These are phyloP conservation scores for Sordariomycetes sp. DNA, from an alignment of 2,329 filamentous ascomycete species.

Conservation along the genomic window DNA sequence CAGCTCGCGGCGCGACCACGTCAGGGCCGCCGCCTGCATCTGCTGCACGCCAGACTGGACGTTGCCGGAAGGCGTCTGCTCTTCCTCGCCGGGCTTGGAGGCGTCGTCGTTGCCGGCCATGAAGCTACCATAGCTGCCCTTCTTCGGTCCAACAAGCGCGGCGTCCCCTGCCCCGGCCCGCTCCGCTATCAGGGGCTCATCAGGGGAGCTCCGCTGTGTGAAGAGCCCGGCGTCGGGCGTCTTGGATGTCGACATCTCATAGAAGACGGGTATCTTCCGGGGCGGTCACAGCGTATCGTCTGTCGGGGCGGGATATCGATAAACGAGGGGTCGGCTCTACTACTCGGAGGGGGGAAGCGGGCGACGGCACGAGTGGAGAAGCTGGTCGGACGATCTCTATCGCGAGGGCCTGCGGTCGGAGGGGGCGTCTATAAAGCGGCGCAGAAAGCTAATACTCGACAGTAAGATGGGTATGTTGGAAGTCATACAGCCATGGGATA, in stretches of 20 bases:
- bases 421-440: not conserved
- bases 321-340: not conserved
- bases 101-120: not conserved
- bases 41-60: slow-evolving; percentile 21
- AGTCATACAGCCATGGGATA: not conserved
- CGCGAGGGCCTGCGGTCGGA: not conserved
- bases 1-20: slow-evolving; percentile 24
- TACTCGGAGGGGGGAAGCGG: not conserved
- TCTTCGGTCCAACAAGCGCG: not conserved
- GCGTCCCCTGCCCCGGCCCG: not conserved
- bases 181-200: not conserved
- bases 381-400: not conserved
- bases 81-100: not conserved
- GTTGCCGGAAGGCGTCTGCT: not conserved
- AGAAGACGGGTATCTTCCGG: not conserved
- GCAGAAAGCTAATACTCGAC: too few species aligned
- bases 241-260: slow-evolving; percentile 2
- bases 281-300: not conserved
- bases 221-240: not conserved
- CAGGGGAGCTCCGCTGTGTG: not conserved
- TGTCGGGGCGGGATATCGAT: not conserved
- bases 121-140: not conserved
- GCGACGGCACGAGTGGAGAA: not conserved
- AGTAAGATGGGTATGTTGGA: not conserved
- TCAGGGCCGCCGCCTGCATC: slow-evolving; percentile 23